These are phyloP conservation scores for Tetradesmus lagerheimii DNA, from an alignment of 139 green algal genomes.

Conservation along the genomic window DNA sequence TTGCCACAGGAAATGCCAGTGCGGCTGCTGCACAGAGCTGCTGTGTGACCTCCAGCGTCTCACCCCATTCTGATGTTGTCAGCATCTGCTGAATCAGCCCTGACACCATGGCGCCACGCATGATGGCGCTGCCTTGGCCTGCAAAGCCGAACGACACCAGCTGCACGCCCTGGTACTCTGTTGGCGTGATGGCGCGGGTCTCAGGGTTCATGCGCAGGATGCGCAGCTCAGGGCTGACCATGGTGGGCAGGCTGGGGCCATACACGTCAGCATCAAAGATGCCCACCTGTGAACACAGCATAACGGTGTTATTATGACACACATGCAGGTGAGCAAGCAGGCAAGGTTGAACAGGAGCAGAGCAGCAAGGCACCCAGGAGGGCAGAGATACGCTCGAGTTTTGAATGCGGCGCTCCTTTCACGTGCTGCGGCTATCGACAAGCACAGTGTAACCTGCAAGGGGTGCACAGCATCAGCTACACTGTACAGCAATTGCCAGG, in stretches of 20 bases:
- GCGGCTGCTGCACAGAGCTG: neutral
- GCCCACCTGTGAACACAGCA: conserved; percentile 89
- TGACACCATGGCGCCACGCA: conserved; percentile 98
- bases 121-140: conserved; percentile 97
- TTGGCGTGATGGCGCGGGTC: conserved; percentile 82
- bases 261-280: conserved; percentile 99
- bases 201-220: conserved; percentile 89
- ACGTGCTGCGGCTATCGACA: no score
- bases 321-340: neutral
- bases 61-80: conserved; percentile 90
- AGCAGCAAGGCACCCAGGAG: neutral
- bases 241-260: conserved; percentile 95
- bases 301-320: no score
- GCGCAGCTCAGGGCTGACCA: conserved; percentile 88
- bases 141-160: conserved; percentile 98
- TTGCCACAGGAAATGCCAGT: neutral
- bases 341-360: neutral
- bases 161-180: conserved; percentile 96
- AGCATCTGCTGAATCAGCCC: conserved; percentile 97
- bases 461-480: no score
- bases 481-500: neutral
- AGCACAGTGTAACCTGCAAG: no score
- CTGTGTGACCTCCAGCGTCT: neutral
- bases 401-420: no score
- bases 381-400: no score